Percentiles rank a stretch among this genome's conserved stretches.
These are phyloP conservation scores for Chaetomium globosum DNA, from an alignment of 2,329 filamentous ascomycete genomes.

Conservation along the genomic window DNA sequence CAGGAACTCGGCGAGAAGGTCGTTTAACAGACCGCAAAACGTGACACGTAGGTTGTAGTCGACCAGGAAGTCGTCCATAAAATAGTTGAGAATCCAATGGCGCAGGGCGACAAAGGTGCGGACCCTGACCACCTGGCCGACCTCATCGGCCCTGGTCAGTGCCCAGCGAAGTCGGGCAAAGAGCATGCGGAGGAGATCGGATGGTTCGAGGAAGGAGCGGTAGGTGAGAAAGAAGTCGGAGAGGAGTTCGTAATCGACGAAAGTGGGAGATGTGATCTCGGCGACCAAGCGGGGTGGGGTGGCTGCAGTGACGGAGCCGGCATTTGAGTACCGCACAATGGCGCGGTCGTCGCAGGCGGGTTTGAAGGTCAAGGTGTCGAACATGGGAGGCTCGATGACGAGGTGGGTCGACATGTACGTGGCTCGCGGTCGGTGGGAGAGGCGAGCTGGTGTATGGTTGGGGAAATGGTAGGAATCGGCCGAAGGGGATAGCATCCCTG, in stretches of 20 bases:
- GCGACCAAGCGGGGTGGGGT: conserved; percentile 89
- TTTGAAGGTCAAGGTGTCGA: conserved; percentile 76
- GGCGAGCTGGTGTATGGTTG: conserved; percentile 44
- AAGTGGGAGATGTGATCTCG: conserved; percentile 93
- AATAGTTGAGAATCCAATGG: conserved; percentile 98
- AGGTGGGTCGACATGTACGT: conserved; percentile 54
- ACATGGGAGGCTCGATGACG: conserved; percentile 73
- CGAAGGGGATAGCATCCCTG: conserved; percentile 42
- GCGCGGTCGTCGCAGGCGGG: conserved; percentile 76
- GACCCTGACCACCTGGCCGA: conserved; percentile 90
- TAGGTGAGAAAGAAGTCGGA: conserved; percentile 98
- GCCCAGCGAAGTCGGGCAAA: conserved; percentile 87
- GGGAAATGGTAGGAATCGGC: conserved; percentile 38
- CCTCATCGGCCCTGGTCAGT: conserved; percentile 74
- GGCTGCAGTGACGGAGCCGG: conserved; percentile 79
- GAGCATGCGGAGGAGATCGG: conserved; percentile 78
- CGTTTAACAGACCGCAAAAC: conserved; percentile 82
- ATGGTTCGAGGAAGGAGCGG: conserved; percentile 77
- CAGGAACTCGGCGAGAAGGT: conserved; percentile 59
- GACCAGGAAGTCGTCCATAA: conserved; percentile 86
- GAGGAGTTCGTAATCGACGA: conserved; percentile 93
- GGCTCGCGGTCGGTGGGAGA: conserved; percentile 48
- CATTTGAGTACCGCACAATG: conserved; percentile 78
- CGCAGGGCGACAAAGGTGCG: conserved; percentile 92
- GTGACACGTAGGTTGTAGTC: conserved; percentile 71